These are phyloP conservation scores for Pythium grandisporangium DNA, from an alignment of 352 stramenopile species.

Conservation along the genomic window DNA sequence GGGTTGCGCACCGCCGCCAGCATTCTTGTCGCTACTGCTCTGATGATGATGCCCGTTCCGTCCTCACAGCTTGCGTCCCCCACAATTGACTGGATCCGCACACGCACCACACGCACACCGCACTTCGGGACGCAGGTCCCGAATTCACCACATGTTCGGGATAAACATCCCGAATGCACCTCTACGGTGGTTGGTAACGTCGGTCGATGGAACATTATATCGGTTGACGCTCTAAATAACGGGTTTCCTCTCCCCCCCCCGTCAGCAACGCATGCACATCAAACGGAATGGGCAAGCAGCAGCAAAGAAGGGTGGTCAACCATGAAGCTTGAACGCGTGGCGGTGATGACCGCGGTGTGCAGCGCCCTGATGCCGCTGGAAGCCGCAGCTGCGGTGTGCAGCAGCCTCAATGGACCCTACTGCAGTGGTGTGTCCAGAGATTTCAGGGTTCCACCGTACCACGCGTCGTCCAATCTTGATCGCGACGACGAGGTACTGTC, in stretches of 20 bases:
- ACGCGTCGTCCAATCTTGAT: conserved; percentile 36
- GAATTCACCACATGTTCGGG: too few relatives aligned
- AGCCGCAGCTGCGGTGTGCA: conserved; percentile 17
- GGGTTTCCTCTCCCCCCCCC: too few relatives aligned
- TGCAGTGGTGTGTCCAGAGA: conserved; percentile 18
- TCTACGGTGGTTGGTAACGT: too few relatives aligned
- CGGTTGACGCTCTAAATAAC: too few relatives aligned
- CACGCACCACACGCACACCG: too few relatives aligned
- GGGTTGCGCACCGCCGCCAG: conserved; percentile 13
- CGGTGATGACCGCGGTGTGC: conserved; percentile 1
- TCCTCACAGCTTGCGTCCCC: too few relatives aligned
- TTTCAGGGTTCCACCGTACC: conserved; percentile 21
- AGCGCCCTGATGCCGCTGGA: conserved; percentile 1
- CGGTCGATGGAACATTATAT: too few relatives aligned
- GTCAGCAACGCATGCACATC: too few relatives aligned
- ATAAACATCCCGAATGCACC: too few relatives aligned
- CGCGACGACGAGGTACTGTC: conserved; percentile 20
- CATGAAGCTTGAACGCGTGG: conserved; percentile 4
- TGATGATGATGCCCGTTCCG: too few relatives aligned
- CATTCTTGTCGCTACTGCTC: conserved; percentile 12
- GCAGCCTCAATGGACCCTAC: conserved; percentile 64
- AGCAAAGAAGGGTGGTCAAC: background rate
- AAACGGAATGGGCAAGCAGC: conserved; percentile 6
- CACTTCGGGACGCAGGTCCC: too few relatives aligned
- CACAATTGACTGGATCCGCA: conserved; percentile 12